phyloP scores from a whole-genome alignment of 2,329 filamentous ascomycete species.

The Cytospora chrysosperma region DNA sequence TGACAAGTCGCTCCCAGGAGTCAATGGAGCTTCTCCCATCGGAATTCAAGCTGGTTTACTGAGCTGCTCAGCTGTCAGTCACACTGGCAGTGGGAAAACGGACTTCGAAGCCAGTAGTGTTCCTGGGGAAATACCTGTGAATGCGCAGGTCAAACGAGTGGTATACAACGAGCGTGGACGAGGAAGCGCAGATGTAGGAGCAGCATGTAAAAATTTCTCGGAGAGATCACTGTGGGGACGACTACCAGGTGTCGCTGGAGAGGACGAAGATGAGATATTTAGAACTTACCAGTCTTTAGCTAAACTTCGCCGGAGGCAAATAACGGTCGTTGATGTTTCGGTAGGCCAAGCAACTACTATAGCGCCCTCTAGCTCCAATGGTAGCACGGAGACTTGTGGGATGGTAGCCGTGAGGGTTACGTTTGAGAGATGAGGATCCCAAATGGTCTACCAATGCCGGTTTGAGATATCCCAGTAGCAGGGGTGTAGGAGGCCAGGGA shows the following conservation, averaged over 20 bases:
- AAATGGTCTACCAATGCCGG: slow-evolving; percentile 7
- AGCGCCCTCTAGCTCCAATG: slow-evolving; percentile 18
- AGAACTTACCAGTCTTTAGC: slow-evolving; percentile 19
- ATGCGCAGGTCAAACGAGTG: slow-evolving; percentile 5
- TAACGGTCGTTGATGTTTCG: slow-evolving; percentile 19
- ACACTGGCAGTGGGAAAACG: neutral
- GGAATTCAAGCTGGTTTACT: neutral
- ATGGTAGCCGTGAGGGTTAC: slow-evolving; percentile 7
- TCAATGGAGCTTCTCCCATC: slow-evolving; percentile 31
- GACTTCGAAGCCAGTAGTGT: neutral
- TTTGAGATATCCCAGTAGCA: slow-evolving; percentile 13
- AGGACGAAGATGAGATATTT: slow-evolving; percentile 13
- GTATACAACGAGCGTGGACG: neutral
- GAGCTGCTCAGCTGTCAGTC: slow-evolving; percentile 13
- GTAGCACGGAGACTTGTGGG: slow-evolving; percentile 16
- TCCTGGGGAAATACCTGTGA: slow-evolving; percentile 5
- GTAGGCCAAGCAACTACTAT: slow-evolving; percentile 10
- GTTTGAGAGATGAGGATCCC: slow-evolving; percentile 6
- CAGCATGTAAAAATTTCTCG: neutral
- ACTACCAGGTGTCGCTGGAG: slow-evolving; percentile 8
- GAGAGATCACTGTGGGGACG: slow-evolving; percentile 12
- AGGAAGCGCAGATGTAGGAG: neutral
- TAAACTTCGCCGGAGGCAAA: slow-evolving; percentile 15
- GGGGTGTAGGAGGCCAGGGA: slow-evolving; percentile 4
- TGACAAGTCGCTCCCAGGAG: slow-evolving; percentile 32